These are phyloP conservation scores for Colletotrichum chrysophilum DNA, from an alignment of 2,329 filamentous ascomycete genomes.

Conservation along the genomic window DNA sequence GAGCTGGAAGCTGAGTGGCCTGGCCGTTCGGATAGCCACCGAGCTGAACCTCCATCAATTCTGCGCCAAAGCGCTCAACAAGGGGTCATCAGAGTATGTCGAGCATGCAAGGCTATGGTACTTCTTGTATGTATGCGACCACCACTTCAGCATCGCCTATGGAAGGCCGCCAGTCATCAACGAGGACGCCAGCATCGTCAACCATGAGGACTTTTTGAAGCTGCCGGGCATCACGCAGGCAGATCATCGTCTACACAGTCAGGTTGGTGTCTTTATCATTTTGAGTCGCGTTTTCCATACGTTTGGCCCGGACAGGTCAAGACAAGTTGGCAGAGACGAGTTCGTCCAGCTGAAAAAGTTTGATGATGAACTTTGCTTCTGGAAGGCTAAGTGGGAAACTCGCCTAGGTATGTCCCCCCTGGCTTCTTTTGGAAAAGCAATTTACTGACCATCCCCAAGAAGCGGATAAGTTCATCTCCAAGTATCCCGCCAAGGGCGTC, in stretches of 20 bases:
- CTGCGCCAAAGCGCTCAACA: constrained; percentile 50
- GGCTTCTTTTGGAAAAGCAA: neutral
- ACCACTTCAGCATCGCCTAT: constrained; percentile 70
- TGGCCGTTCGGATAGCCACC: constrained; percentile 62
- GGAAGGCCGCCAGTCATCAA: constrained; percentile 62
- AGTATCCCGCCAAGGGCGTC: constrained; percentile 55
- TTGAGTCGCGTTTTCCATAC: constrained; percentile 62
- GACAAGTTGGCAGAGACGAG: constrained; percentile 33
- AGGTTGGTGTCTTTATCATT: constrained; percentile 65
- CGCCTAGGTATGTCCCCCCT: constrained; percentile 31
- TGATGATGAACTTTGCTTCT: constrained; percentile 36
- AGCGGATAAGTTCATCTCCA: constrained; percentile 48
- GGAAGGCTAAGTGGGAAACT: constrained; percentile 40
- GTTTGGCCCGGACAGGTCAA: constrained; percentile 60
- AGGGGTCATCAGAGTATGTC: constrained; percentile 50
- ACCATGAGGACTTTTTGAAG: constrained; percentile 59
- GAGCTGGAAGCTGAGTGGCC: constrained; percentile 61
- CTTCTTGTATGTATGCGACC: constrained; percentile 68
- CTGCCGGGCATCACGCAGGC: constrained; percentile 54
- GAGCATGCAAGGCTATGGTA: constrained; percentile 67
- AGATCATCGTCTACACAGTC: constrained; percentile 61
- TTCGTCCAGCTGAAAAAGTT: constrained; percentile 35
- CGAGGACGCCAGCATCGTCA: constrained; percentile 61
- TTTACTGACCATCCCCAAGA: constrained; percentile 30
- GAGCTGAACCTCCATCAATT: constrained; percentile 62